Base-by-base conservation (phyloP, 306 rosid species). In the Begonia fuchsioides region DNA sequence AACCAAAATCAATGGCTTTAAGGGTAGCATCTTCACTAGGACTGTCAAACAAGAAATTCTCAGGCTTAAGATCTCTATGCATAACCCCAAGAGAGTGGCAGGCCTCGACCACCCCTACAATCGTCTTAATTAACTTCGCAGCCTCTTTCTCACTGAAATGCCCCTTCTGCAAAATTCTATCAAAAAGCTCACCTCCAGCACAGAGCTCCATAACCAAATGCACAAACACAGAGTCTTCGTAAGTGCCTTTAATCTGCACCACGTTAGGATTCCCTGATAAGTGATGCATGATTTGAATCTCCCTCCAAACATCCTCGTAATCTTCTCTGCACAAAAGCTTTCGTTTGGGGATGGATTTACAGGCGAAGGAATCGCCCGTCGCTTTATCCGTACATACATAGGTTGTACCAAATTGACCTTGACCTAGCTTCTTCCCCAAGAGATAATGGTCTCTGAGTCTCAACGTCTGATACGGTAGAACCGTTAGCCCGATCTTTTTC, bases 1-100 rank as follows among this genome's bases (percentile, higher is more conserved):
- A 73, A 39, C 96, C 96, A 62, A 86, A 86, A 76, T 86, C 93
- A 0, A 88, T 86, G 48, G 90, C 80, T 60, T 86, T 82, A 69
- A 86, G 76, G 60, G 66, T 52, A 44, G 96, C 96, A 55, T 76
- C 93, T 44, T 86, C 90, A 8, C 60, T 59, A 43, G 90, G 53
- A 17, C 58, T 72, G 54, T 86, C 96, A 53, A 86, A 86, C 77
- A 86, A 61, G 68, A 86, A 86, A 73, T 86, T 86, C 67, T 82
- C 96, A 15, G 96, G 96, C 83, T 86, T 86, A 61, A 86, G 96
- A 72, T 86, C 96, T 43, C 96, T 76, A 53, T 86, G 96, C 83
- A 81, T 82, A 18, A 86, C 96, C n/a, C 93, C 93, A 64, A 86
- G 93, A 52, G 96, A 86, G 50, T 86, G 96, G 47, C 93, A 86